Evolutionary conservation across 2,329 filamentous ascomycete genomes (phyloP).

Genomic region (Aspergillus vadensis): DNA sequence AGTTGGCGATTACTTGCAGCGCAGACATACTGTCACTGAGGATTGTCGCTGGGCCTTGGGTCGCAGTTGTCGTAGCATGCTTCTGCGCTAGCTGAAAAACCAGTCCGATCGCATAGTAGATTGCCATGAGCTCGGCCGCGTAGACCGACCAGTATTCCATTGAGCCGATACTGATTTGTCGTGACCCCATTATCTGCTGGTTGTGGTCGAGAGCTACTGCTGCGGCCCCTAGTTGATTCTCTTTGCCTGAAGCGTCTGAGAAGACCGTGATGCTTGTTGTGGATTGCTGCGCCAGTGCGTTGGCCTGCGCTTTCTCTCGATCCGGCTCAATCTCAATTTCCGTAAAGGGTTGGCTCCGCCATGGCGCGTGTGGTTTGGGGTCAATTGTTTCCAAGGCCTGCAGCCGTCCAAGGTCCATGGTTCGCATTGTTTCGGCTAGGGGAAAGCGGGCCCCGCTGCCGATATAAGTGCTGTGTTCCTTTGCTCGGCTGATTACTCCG

Average conservation of each 20-base stretch:
- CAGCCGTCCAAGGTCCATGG: constrained; percentile 19
- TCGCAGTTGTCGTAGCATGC: no score
- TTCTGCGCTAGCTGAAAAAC: not conserved
- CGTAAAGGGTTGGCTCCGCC: constrained; percentile 22
- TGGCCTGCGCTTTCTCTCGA: constrained; percentile 18
- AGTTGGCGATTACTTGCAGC: constrained; percentile 20
- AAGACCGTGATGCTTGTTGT: constrained; percentile 20
- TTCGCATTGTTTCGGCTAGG: constrained; percentile 24
- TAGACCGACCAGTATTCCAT: constrained; percentile 20
- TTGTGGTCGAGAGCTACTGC: constrained; percentile 15
- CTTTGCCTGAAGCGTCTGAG: constrained; percentile 24
- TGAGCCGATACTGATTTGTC: constrained; percentile 14
- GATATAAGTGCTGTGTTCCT: constrained; percentile 9
- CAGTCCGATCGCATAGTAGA: constrained; percentile 18
- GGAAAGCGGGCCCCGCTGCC: constrained; percentile 18
- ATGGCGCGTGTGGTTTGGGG: constrained; percentile 23
- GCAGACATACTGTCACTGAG: constrained; percentile 24
- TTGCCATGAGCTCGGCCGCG: constrained; percentile 19
- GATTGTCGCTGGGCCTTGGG: constrained; percentile 14
- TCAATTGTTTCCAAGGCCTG: constrained; percentile 28
- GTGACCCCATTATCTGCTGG: constrained; percentile 10
- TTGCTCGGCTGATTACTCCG: constrained; percentile 14
- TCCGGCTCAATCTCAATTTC: constrained; percentile 28
- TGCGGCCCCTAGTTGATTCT: constrained; percentile 14
- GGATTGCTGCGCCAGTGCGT: not conserved